Evolutionary conservation across 1,139 yeast genomes (phyloP), one percentile per base, ranked within the genome.

Genomic region (Debaryomyces udenii): DNA sequence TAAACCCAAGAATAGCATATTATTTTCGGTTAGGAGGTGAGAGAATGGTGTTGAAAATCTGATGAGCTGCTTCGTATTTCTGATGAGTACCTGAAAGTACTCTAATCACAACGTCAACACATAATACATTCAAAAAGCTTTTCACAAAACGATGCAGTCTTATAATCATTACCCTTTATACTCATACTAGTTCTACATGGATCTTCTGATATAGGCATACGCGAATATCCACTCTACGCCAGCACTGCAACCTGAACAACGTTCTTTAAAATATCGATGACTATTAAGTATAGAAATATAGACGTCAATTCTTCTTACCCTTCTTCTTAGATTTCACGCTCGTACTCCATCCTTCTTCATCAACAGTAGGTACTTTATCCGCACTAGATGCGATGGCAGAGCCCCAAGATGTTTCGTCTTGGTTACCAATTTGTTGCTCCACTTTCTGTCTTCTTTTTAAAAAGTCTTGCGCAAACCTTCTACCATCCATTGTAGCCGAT

Each of bases 401-500:
- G 43, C 77, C 70, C 88, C 96, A 86, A 39, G 80, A 74, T 44
- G 79, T 63, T 26, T 81, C 84, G 51, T 78, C 82, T 47, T 74
- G 71, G 17, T 55, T 47, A 7, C 73, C 77, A 43, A 78, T 66
- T 47, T 72, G 74, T 46, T 68, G 78, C 58, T 88, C 96, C 38
- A 87, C 90, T 43, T 70, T 76, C 49, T 74, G 75, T 57, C 94
- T 83, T 59, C 86, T 82, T 66, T 85, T 86, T 61, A 86, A 70
- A 61, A 93, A 93, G 57, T 93, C 99, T 44, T 78, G 81, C 1
- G 98, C 96, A 70, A 91, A 93, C 49, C 96, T 77, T 59, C 96
- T 82, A 16, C 98, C 99, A 60, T 93, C 97, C 88, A 93, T 83
- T 2, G 94, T 86, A 2, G 94, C 80, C 22, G 96, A 87, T 50